These are phyloP conservation scores for Xylaria curta DNA, from an alignment of 495 filamentous ascomycete species.

Conservation along the genomic window DNA sequence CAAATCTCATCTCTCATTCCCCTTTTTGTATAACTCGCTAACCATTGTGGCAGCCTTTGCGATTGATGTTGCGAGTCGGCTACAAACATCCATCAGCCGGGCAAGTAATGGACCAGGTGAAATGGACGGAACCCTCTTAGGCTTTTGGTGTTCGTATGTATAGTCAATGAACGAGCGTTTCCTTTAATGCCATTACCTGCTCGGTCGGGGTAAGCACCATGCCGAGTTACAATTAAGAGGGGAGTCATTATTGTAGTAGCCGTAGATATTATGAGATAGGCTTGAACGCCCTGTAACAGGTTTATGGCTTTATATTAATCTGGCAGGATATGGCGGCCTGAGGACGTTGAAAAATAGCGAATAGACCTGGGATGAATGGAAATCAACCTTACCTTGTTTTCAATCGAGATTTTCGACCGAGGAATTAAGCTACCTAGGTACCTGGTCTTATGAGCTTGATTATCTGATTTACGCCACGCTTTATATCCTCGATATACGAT, in stretches of 20 bases:
- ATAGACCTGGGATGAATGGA: slow-evolving; percentile 20
- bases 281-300: neutral
- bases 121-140: slow-evolving; percentile 84
- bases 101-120: slow-evolving; percentile 86
- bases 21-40: slow-evolving; percentile 28
- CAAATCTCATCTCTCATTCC: neutral
- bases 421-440: neutral
- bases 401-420: neutral
- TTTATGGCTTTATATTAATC: slow-evolving; percentile 15
- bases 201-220: neutral
- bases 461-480: neutral
- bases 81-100: slow-evolving; percentile 73
- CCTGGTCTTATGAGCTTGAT: neutral
- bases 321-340: slow-evolving; percentile 9
- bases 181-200: neutral
- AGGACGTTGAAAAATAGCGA: neutral
- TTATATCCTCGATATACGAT: neutral
- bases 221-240: neutral
- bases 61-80: slow-evolving; percentile 83
- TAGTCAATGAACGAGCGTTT: neutral
- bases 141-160: neutral
- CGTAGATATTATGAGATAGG: slow-evolving; percentile 13
- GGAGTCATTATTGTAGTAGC: neutral
- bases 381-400: neutral
- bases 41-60: slow-evolving; percentile 58